A percentile compares a stretch with the other conserved stretches of the same genome.
Conservation (phyloP, 2,329 filamentous ascomycete genomes). For the Stagonosporopsis chrysanthemi region DNA sequence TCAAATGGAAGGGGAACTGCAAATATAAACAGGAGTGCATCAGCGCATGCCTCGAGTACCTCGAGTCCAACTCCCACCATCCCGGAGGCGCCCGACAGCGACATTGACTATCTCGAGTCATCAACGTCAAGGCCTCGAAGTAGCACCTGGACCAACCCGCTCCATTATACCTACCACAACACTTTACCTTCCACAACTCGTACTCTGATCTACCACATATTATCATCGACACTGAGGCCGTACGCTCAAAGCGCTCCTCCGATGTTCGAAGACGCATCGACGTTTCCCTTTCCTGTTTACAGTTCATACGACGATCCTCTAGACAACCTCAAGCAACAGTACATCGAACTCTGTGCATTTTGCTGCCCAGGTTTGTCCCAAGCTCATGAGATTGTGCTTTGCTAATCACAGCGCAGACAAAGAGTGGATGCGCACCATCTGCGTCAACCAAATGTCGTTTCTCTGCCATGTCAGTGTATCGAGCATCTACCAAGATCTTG, state of each 20-base stretch:
- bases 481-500: conserved; percentile 44
- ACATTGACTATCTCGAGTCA: not conserved
- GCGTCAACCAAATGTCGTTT: conserved; percentile 40
- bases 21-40: conserved; percentile 16
- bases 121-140: conserved; percentile 2
- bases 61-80: conserved; percentile 31
- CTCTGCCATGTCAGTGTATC: conserved; percentile 45
- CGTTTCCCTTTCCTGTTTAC: conserved; percentile 35
- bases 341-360: conserved; percentile 30
- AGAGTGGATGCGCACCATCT: conserved; percentile 41
- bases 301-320: conserved; percentile 20
- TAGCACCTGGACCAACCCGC: conserved; percentile 4
- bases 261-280: conserved; percentile 27
- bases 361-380: conserved; percentile 32
- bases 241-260: conserved; percentile 35
- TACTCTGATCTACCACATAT: not conserved
- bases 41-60: conserved; percentile 24
- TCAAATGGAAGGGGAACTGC: conserved; percentile 2
- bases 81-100: conserved; percentile 21
- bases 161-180: not conserved
- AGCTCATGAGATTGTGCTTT: no score
- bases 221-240: conserved; percentile 24
- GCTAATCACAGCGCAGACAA: conserved; percentile 26
- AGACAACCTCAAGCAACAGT: conserved; percentile 34
- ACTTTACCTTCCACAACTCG: not conserved